Conservation (phyloP, 176 grass and related monocot species). For the Lolium perenne region DNA sequence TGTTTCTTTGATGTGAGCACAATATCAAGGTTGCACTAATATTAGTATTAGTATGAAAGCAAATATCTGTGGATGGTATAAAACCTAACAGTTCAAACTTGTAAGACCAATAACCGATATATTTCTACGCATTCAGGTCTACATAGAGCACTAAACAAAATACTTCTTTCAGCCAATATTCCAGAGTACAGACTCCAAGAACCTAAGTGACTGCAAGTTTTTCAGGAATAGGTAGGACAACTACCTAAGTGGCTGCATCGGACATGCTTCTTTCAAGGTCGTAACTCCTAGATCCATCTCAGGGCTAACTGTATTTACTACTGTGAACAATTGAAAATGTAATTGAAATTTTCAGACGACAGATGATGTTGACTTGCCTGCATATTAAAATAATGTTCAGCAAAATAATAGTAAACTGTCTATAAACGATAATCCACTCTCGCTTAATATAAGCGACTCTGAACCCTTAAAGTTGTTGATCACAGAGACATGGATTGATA, state of each 20-base stretch:
- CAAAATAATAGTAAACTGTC: neutral
- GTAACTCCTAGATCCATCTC: neutral
- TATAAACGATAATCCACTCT: neutral
- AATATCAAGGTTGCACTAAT: neutral
- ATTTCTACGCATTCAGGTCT: neutral
- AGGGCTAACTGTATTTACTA: neutral
- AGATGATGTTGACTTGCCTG: constrained; percentile 37
- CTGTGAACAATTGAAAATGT: neutral
- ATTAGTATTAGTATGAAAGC: neutral
- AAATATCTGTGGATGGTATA: no score
- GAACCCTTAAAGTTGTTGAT: neutral
- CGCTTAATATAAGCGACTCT: neutral
- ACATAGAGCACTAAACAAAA: neutral
- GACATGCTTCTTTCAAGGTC: neutral
- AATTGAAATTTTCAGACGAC: neutral
- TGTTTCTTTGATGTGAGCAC: neutral
- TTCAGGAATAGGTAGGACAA: neutral
- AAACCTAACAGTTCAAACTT: neutral
- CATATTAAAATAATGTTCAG: constrained; percentile 39
- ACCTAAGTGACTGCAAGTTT: neutral
- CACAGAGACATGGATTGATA: constrained; percentile 2
- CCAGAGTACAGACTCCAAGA: neutral
- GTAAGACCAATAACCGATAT: neutral
- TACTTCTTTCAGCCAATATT: neutral
- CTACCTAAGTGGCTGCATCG: neutral